phyloP scores from a whole-genome alignment of 371 early-diverging fungal species.

The Sporodiniella umbellata region DNA sequence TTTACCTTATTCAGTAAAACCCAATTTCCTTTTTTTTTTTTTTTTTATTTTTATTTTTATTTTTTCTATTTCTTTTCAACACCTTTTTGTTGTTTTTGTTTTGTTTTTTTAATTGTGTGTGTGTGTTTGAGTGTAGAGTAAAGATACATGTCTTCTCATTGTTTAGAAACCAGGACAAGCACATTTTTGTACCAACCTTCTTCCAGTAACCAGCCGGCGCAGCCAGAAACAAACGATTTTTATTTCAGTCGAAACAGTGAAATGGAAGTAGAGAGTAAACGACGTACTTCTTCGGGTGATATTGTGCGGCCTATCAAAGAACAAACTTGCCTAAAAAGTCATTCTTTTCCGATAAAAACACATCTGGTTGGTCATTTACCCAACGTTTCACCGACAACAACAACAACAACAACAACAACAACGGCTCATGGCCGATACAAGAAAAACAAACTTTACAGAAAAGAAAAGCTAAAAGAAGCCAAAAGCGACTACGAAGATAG shows the following conservation, averaged over 20 bases:
- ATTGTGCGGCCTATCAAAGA: background rate
- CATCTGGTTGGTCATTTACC: background rate
- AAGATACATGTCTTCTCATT: slow-evolving; percentile 9
- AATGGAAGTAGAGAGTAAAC: slow-evolving; percentile 9
- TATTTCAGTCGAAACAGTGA: slow-evolving; percentile 10
- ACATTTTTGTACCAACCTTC: slow-evolving; percentile 18
- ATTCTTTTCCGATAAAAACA: slow-evolving; percentile 8
- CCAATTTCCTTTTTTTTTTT: background rate
- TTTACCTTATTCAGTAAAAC: background rate
- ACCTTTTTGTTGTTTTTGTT: too few species aligned
- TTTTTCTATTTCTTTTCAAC: too few species aligned
- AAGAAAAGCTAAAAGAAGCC: slow-evolving; percentile 31
- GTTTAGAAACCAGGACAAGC: slow-evolving; percentile 9
- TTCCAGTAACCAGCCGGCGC: slow-evolving; percentile 5
- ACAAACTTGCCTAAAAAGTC: background rate
- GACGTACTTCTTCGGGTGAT: slow-evolving; percentile 3
- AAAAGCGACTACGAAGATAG: slow-evolving; percentile 32
- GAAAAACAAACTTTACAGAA: slow-evolving; percentile 14
- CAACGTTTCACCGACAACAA: background rate
- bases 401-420: background rate
- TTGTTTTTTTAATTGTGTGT: too few species aligned
- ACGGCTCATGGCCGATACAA: slow-evolving; percentile 5
- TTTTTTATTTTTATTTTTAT: too few species aligned
- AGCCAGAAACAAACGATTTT: slow-evolving; percentile 8
- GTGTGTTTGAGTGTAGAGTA: too few species aligned